Evolutionary conservation across 2,329 filamentous ascomycete genomes (phyloP).

Genomic region (Alternaria sp.): DNA sequence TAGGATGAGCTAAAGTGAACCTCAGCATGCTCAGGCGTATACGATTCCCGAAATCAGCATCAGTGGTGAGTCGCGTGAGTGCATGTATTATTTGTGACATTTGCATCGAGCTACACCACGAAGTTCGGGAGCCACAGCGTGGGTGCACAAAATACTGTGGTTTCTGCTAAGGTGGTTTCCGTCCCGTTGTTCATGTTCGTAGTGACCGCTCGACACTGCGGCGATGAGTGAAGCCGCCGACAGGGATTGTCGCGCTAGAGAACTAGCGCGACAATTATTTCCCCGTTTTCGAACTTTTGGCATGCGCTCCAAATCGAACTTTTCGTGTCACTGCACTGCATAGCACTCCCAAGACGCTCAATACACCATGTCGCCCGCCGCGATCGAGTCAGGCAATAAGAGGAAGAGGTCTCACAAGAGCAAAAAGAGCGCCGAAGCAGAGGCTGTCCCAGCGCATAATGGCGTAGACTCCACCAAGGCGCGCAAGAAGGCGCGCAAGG

Average conservation of each 20-base stretch:
- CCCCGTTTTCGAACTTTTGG: slow-evolving; percentile 13
- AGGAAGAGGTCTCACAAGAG: slow-evolving; percentile 58
- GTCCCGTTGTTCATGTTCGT: no score
- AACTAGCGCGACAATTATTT: slow-evolving; percentile 18
- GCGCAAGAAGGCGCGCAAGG: slow-evolving; percentile 49
- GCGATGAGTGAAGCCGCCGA: no score
- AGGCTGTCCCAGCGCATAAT: slow-evolving; percentile 23
- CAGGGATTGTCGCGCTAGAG: not conserved
- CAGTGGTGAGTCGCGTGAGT: no score
- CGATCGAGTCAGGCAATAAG: slow-evolving; percentile 54
- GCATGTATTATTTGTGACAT: no score
- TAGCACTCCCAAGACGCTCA: slow-evolving; percentile 1
- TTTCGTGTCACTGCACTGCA: slow-evolving; percentile 5
- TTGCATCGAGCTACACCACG: no score
- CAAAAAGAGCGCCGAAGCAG: slow-evolving; percentile 42
- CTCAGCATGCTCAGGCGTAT: no score
- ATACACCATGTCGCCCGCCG: slow-evolving; percentile 48
- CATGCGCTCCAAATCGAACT: slow-evolving; percentile 15
- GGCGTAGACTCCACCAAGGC: slow-evolving; percentile 42
- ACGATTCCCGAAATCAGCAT: no score
- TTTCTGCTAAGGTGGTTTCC: no score
- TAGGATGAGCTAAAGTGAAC: no score
- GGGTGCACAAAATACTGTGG: no score
- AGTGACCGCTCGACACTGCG: no score
- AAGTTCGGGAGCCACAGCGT: no score